Base-by-base conservation (phyloP, 1,139 yeast genomes). In the Yamadazyma taylorii region DNA sequence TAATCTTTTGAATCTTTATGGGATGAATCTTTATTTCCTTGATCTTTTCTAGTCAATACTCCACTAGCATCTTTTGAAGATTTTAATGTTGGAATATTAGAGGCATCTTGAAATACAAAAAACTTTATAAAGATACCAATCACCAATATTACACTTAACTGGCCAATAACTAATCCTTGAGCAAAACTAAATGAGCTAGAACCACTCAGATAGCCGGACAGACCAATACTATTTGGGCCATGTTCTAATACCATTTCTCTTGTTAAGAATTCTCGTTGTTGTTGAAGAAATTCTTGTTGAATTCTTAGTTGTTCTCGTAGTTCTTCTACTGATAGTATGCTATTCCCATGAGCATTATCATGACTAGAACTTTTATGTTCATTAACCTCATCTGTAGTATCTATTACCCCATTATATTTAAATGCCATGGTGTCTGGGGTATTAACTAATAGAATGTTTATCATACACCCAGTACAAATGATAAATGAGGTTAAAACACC, bases 41-140 rank as follows among this genome's bases (percentile, higher is more conserved):
- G 54, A 24, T 66, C 66, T 30, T 69, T 53, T 39, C 58, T 62
- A 13, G 66, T 71, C 13, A 71, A 57, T 12, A 69, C 66, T 0
- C 69, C 69, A n/a, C 65, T 50, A 2, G 61, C 60, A 44, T 67
- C 73, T 23, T 53, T 59, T 28, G 57, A 57, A 27, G 57, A 43
- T 21, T 54, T 59, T 26, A 61, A 52, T 28, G 74, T 48, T 52
- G 72, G 52, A 7, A 69, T 59, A 21, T 65, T 43, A 48, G 75
- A 37, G 69, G 78, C 56, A 45, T 89, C 97, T 27, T 95, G 87
- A 60, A 92, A 92, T 1, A 92, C 84, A 54, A 92, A 92, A 61
- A 88, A 90, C 57, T 86, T 81, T 42, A 90, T 81, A 55, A 89
- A 86, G 27, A 87, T 71, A 5, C 80, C 75, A 32, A 89, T 65